Evolutionary conservation across 257 asterid genomes (phyloP).

Genomic region (Paraleonurus japonicus): DNA sequence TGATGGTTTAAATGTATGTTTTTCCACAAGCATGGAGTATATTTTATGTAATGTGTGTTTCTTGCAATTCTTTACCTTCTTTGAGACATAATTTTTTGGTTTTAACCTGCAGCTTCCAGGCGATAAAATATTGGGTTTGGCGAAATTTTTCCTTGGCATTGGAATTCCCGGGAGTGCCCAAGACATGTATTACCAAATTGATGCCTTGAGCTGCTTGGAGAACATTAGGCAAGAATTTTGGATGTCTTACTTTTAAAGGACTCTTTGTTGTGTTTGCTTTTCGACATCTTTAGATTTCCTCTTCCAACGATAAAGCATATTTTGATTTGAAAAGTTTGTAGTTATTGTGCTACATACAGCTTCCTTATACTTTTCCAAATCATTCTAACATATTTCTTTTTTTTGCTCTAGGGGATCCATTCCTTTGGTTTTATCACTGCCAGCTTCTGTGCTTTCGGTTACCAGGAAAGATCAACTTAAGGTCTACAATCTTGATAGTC

Average conservation of each 20-base stretch:
- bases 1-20: constrained; percentile 64
- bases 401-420: constrained; percentile 55
- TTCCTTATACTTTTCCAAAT: neutral
- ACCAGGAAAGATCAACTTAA: constrained; percentile 77
- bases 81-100: constrained; percentile 23
- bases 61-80: neutral
- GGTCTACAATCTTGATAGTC: constrained; percentile 47
- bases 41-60: neutral
- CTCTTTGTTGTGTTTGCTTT: neutral
- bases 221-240: constrained; percentile 54
- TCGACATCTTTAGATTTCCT: neutral
- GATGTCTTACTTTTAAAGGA: constrained; percentile 3
- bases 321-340: neutral
- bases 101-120: constrained; percentile 76
- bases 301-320: constrained; percentile 2
- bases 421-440: constrained; percentile 87
- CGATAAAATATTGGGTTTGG: constrained; percentile 81
- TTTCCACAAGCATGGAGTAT: neutral
- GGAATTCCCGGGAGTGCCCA: constrained; percentile 81
- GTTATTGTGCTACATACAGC: neutral
- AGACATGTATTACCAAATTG: constrained; percentile 81
- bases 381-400: constrained; percentile 19
- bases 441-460: constrained; percentile 73
- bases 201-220: constrained; percentile 76
- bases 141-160: constrained; percentile 79